Conservation (phyloP, 176 grass and related monocot species). For the Elymus sibiricus region DNA sequence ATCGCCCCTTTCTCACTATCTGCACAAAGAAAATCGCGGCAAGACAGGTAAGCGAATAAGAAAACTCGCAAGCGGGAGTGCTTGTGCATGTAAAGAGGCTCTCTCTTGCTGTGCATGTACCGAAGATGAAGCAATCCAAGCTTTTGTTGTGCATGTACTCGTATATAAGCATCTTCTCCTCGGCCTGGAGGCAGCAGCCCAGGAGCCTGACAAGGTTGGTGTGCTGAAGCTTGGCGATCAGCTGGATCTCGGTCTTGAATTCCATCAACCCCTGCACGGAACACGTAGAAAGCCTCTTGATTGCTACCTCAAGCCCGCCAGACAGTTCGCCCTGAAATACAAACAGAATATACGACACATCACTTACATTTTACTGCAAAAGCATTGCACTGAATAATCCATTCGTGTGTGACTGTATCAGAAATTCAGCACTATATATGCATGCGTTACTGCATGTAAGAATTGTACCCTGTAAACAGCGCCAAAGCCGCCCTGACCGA, state of each 20-base stretch:
- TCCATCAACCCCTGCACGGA: constrained; percentile 57
- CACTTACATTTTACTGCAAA: not conserved
- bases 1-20: constrained; percentile 12
- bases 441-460: not conserved
- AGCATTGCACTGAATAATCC: not conserved
- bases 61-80: too few relatives aligned
- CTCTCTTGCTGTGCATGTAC: not conserved
- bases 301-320: constrained; percentile 36
- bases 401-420: not conserved
- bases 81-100: too few relatives aligned
- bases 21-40: not conserved
- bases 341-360: not conserved
- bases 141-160: constrained; percentile 79
- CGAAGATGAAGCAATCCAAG: constrained; percentile 65
- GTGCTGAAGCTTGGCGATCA: constrained; percentile 74
- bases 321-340: constrained; percentile 38
- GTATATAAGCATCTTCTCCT: constrained; percentile 76
- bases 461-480: constrained; percentile 46
- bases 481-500: constrained; percentile 65
- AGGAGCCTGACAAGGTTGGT: constrained; percentile 61
- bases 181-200: constrained; percentile 52
- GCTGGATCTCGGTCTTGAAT: constrained; percentile 61
- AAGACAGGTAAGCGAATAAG: not conserved
- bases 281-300: constrained; percentile 46
- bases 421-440: not conserved